Base-by-base conservation (phyloP, 139 green algal species). In the Asterochloris erici region DNA sequence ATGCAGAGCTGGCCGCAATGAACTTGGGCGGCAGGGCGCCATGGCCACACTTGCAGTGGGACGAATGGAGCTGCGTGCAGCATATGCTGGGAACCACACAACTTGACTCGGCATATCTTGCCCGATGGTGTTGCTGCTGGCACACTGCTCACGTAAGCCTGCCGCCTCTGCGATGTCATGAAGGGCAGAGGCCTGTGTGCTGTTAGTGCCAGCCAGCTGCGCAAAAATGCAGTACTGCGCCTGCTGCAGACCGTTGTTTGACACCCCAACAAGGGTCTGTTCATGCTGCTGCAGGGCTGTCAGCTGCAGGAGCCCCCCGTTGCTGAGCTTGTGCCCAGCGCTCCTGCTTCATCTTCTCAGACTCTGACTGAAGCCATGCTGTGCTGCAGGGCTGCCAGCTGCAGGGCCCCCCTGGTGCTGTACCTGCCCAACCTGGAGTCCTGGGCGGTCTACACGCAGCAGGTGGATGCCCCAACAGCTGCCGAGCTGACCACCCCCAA, bases 361-460 rank as follows among this genome's bases (percentile, higher is more conserved):
- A 71, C 19, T 9, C 17, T 71, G 19, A 21, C 66, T 9, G 2
- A 12, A 2, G 21, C 21, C 66, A 71, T 21, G 10, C 66, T 21
- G 66, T 21, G 19, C 21, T 80, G 76, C 76, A 80, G 76, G 60
- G 76, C 76, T 14, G 69, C 14, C 61, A 54, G 76, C 14, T 54
- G 68, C 23, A 54, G 38, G 38, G 16, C 61, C 23, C 76, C 76
- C 19, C 60, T 80, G 76, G 76, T 80, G 17, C 76, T 80, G 60
- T 80, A 70, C 60, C 24, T 80, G 61, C 76, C 76, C 6, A 68
- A n/a, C 11, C 61, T 80, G 61, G 76, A 80, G 21, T 61, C 76
- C 9, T 80, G 76, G 76, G 76, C 76, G 2, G 60, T 80, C 13
- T 61, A 80, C 9, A 54, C 76, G n/a, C 60, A 80, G 11, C 24